A percentile compares a stretch with the other conserved stretches of the same genome.
Evolutionary conservation across 768 basidiomycete genomes (phyloP).

Genomic region (Hortiboletus flavorubellus): DNA sequence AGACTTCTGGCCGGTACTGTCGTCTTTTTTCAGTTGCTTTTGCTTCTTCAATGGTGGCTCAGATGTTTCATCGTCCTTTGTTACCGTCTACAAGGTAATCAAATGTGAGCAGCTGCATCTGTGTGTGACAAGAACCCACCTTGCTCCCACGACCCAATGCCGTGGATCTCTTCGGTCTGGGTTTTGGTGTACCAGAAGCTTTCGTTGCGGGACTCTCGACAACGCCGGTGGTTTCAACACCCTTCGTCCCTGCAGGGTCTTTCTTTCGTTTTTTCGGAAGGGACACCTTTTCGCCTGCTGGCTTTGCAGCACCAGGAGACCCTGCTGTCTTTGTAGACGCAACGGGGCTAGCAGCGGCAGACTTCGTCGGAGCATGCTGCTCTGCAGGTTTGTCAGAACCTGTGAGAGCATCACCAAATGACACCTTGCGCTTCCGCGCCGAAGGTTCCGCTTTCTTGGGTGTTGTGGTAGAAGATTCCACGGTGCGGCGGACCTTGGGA

Average conservation of each 20-base stretch:
- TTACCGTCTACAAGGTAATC: conserved; percentile 8
- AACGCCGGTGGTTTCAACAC: not conserved
- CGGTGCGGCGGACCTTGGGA: not conserved
- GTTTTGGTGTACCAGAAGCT: not conserved
- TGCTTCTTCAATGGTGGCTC: conserved; percentile 3
- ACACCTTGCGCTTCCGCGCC: conserved; percentile 29
- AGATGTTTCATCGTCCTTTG: not conserved
- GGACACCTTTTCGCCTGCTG: conserved; percentile 1
- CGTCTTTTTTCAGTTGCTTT: conserved; percentile 10
- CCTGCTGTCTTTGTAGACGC: not conserved
- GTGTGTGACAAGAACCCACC: conserved; percentile 5
- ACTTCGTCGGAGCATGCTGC: conserved; percentile 9
- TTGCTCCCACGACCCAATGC: not conserved
- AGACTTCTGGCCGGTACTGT: not conserved
- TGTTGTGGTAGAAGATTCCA: not conserved
- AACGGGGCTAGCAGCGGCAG: not conserved
- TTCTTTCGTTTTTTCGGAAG: conserved; percentile 21
- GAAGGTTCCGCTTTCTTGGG: not conserved
- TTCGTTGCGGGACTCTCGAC: conserved; percentile 10
- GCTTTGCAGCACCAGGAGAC: not conserved
- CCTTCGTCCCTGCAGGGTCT: conserved; percentile 1
- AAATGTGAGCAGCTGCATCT: not conserved
- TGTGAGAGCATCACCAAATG: not conserved
- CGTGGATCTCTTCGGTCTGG: conserved; percentile 5
- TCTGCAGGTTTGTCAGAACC: not conserved